Evolutionary conservation across 2,329 filamentous ascomycete species (phyloP), one percentile per base, ranked within the genome.

Genomic region (Sporothrix brunneoviolacea): DNA sequence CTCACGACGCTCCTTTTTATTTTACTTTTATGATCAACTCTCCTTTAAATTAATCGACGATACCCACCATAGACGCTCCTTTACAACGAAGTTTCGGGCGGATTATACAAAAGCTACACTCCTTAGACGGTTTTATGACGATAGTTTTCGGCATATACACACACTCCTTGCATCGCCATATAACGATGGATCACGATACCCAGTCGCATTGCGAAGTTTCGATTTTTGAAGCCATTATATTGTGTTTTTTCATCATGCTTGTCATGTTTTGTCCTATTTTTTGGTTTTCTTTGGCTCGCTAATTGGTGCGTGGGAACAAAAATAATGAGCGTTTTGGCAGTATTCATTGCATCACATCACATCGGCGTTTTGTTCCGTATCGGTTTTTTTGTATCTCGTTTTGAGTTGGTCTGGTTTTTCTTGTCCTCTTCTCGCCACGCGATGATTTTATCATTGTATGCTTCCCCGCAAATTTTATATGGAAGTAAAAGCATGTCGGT

Each of bases 141-240:
- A 70, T 61, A 60, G 62, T 54, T 47, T 46, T 61, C 61, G 60
- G 58, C 61, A 55, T 50, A 54, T 28, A 47, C 27, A 68, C 61
- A 68, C 70, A 66, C 67, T 74, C 71, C 69, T 71, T 73, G 67
- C 63, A 56, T 65, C 63, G 67, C 41, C 42, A 43, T 28, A 53
- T 54, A 55, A 62, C 55, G 59, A 64, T 62, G 50, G 64, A 65
- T 63, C 60, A 69, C 64, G 65, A 70, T 70, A 68, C 70, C 69
- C 70, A 70, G 72, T 66, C 76, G 74, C 74, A 78, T 77, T 76
- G 74, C 75, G 73, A n/a, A n/a, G 39, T 47, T 42, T 52, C 44
- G 44, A 40, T 56, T 56, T 41, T 46, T 48, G 24, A 10, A 10
- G 24, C 54, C 19, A 30, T 16, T 8, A 24, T 41, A 39, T 52